phyloP scores from a whole-genome alignment of 169 alveolate species.

The Theileria annulata region DNA sequence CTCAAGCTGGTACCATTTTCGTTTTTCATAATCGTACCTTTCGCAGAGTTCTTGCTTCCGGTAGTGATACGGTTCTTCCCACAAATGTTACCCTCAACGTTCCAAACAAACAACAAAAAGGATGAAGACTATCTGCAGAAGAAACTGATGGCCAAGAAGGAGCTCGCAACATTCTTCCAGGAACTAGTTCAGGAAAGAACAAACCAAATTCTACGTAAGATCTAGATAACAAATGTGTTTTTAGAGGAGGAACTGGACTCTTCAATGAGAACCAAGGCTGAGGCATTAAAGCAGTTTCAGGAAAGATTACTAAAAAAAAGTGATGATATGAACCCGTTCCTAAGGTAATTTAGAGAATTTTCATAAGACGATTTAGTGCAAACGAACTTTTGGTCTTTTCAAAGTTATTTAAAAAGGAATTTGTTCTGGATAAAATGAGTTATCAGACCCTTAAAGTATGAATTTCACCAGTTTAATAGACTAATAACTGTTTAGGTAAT shows the following conservation, averaged over 20 bases:
- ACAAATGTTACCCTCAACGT: slow-evolving; percentile 86
- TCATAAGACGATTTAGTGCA: slow-evolving; percentile 19
- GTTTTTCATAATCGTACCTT: slow-evolving; percentile 83
- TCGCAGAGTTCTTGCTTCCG: slow-evolving; percentile 86
- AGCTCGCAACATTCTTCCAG: slow-evolving; percentile 84
- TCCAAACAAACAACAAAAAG: slow-evolving; percentile 71
- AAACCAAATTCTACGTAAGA: slow-evolving; percentile 60
- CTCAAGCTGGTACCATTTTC: slow-evolving; percentile 87
- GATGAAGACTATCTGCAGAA: slow-evolving; percentile 77
- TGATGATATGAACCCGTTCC: slow-evolving; percentile 80
- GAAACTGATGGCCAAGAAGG: slow-evolving; percentile 84
- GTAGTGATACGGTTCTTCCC: slow-evolving; percentile 86
- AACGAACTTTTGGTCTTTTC: slow-evolving; percentile 79
- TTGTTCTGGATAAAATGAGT: slow-evolving; percentile 83
- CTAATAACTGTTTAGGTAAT: slow-evolving; percentile 65
- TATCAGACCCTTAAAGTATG: slow-evolving; percentile 76
- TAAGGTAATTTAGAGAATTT: slow-evolving; percentile 18
- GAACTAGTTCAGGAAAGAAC: slow-evolving; percentile 80
- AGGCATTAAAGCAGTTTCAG: slow-evolving; percentile 79
- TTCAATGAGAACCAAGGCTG: slow-evolving; percentile 69
- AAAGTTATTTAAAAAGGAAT: slow-evolving; percentile 80
- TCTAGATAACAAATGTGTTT: slow-evolving; percentile 40
- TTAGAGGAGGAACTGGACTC: slow-evolving; percentile 70
- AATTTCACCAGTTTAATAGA: slow-evolving; percentile 7
- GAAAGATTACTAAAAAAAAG: slow-evolving; percentile 75